Evolutionary conservation across 1,284 basidiomycete genomes (phyloP).

Genomic region (Ceratobasidium sp.): DNA sequence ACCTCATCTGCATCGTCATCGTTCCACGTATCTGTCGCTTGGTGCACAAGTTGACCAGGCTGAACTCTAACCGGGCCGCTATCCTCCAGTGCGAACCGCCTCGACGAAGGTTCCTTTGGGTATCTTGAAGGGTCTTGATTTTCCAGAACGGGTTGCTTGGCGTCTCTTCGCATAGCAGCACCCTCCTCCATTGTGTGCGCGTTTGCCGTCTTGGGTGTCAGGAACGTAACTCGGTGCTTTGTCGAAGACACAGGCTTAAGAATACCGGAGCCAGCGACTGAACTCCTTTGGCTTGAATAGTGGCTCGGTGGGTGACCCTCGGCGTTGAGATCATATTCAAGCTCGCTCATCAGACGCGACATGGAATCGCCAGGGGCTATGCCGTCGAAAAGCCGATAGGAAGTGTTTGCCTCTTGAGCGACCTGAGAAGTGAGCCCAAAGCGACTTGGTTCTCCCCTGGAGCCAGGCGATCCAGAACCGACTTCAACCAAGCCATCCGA

Average conservation of each 20-base stretch:
- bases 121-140: background rate
- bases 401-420: background rate
- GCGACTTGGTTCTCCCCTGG: background rate
- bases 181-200: background rate
- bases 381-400: background rate
- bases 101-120: background rate
- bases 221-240: constrained; percentile 31
- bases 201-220: background rate
- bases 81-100: background rate
- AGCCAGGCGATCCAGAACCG: background rate
- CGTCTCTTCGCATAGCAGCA: background rate
- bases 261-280: background rate
- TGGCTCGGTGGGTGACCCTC: background rate
- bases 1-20: constrained; percentile 28
- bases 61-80: background rate
- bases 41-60: background rate
- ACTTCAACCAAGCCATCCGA: background rate
- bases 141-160: background rate
- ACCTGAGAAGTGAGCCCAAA: background rate
- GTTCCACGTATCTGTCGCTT: constrained; percentile 14
- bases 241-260: background rate
- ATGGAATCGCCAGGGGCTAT: constrained; percentile 13
- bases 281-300: background rate
- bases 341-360: constrained; percentile 11
- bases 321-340: constrained; percentile 16